Evolutionary conservation across 1,284 basidiomycete genomes (phyloP), one percentile per base, ranked within the genome.

Genomic region (Tilletia setariae): DNA sequence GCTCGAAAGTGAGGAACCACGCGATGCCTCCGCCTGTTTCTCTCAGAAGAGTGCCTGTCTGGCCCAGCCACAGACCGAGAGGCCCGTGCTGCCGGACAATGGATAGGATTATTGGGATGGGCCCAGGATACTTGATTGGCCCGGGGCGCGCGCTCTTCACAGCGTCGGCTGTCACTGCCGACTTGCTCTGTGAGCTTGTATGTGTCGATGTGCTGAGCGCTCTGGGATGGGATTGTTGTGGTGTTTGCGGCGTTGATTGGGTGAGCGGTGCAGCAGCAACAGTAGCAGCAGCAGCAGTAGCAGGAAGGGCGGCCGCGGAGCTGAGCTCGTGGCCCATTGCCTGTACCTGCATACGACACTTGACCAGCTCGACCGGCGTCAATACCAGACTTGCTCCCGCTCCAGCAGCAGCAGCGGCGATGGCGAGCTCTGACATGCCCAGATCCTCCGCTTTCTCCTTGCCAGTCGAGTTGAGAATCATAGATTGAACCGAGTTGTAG

Each of bases 311-410:
- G 9, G 69, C 64, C 8, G 47, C 43, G 13, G 69, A 65, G 35
- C 35, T 40, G 9, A 62, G 23, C 40, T 84, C 79, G 3, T 75
- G 74, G 53, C 86, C 84, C 47, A 92, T 86, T 87, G 93, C 91
- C 83, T 94, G 92, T 2, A 94, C 92, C 85, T 95, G 95, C 92
- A 94, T 94, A 79, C 92, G 90, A 83, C 92, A 94, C 85, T 95
- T 95, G 76, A 95, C 88, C 68, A 93, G 89, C 83, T 95, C 93
- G 72, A 94, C 90, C 1, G 92, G 93, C 1, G 92, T 94, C 88
- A 94, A 84, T 67, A 94, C 86, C 80, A 93, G 90, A 74, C 90
- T 91, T 0, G 92, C 90, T 35, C 89, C 86, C 1, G 89, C 86
- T n/a, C 92, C 93, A 3, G 92, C 91, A 28, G 89, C 90, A 1